Evolutionary conservation across 495 filamentous ascomycete genomes (phyloP).

Genomic region (Durotheca rogersii): DNA sequence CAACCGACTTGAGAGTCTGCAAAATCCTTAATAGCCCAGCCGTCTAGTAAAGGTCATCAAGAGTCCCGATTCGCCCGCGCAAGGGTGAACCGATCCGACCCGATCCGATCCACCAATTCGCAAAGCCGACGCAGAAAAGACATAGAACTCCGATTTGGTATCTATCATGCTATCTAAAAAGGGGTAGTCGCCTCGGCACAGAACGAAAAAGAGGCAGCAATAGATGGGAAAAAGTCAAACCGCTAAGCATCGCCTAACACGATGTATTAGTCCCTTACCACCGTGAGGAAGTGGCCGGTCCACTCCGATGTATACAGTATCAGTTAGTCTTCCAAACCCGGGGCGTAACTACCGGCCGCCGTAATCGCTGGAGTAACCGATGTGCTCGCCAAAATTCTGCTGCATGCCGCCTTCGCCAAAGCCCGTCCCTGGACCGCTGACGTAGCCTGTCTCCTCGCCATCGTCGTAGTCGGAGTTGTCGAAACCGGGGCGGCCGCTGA

Average conservation of each 20-base stretch:
- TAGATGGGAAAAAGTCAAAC: constrained; percentile 18
- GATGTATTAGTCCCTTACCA: constrained; percentile 7
- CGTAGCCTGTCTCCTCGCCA: constrained; percentile 58
- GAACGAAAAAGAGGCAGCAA: constrained; percentile 5
- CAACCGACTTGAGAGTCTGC: no score
- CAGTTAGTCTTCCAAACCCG: not conserved
- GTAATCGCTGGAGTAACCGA: constrained; percentile 56
- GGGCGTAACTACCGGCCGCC: constrained; percentile 40
- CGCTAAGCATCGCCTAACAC: constrained; percentile 16
- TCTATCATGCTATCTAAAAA: constrained; percentile 37
- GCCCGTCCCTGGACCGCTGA: constrained; percentile 54
- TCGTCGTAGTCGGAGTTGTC: constrained; percentile 79
- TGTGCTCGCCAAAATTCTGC: constrained; percentile 49
- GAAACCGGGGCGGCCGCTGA: constrained; percentile 82
- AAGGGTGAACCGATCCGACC: no score
- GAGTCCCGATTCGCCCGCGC: no score
- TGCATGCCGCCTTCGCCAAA: constrained; percentile 52
- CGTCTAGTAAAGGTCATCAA: no score
- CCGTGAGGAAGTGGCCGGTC: no score
- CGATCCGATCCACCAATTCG: no score
- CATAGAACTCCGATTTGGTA: constrained; percentile 34
- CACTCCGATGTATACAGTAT: no score
- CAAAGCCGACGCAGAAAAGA: not conserved
- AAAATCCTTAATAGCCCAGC: no score
- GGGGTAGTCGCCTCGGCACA: constrained; percentile 12